These are phyloP conservation scores for Ceratocystis destructans DNA, from an alignment of 2,329 filamentous ascomycete genomes.

Conservation along the genomic window DNA sequence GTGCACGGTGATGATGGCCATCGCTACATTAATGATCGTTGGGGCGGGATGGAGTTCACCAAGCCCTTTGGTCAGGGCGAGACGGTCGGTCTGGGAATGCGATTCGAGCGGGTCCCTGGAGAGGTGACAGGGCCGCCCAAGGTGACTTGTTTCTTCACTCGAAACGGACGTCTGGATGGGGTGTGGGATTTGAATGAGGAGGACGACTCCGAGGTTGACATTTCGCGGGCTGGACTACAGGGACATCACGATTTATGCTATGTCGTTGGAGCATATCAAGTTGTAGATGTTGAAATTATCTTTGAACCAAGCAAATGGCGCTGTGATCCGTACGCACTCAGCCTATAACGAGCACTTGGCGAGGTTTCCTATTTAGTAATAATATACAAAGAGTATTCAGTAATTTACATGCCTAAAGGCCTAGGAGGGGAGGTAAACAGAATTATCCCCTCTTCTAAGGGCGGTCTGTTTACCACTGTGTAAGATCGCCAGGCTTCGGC, in stretches of 20 bases:
- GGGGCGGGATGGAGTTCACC: conserved; percentile 58
- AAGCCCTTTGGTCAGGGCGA: conserved; percentile 49
- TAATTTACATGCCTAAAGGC: neutral
- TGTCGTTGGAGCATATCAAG: conserved; percentile 56
- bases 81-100: conserved; percentile 59
- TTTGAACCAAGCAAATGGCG: conserved; percentile 46
- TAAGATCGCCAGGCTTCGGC: conserved; percentile 31
- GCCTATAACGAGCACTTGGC: neutral
- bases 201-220: conserved; percentile 47
- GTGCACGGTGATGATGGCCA: conserved; percentile 73
- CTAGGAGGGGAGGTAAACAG: neutral
- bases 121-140: conserved; percentile 29
- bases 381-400: conserved; percentile 2
- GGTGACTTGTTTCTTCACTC: conserved; percentile 55
- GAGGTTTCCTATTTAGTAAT: neutral
- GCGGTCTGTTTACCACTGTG: conserved; percentile 30
- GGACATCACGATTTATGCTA: conserved; percentile 58
- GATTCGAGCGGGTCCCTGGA: conserved; percentile 31
- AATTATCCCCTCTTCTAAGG: neutral
- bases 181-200: conserved; percentile 66
- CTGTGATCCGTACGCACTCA: conserved; percentile 2
- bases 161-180: conserved; percentile 45
- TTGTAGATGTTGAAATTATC: conserved; percentile 52
- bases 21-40: conserved; percentile 60
- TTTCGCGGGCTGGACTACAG: conserved; percentile 52